Evolutionary conservation across 2,329 filamentous ascomycete genomes (phyloP).

Genomic region (Canariomyces notabilis): DNA sequence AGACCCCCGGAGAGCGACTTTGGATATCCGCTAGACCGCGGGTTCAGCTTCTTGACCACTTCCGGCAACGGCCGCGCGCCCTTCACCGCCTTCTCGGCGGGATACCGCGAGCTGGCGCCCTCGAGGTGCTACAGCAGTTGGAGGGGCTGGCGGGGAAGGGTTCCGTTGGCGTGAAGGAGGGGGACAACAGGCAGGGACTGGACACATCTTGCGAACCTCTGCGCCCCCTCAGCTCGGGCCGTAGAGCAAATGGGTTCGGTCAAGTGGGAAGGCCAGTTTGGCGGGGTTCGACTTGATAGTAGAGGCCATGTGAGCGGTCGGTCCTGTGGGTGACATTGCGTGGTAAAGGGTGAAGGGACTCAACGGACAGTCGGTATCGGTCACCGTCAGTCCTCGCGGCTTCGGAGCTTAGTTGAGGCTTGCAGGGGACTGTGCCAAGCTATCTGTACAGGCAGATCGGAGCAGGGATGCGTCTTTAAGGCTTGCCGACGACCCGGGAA

Average conservation of each 20-base stretch:
- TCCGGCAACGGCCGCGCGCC: neutral
- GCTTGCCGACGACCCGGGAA: neutral
- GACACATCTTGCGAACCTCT: neutral
- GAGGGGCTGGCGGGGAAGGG: conserved; percentile 7
- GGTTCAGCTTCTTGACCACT: neutral
- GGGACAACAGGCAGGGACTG: conserved; percentile 2
- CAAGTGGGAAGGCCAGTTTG: neutral
- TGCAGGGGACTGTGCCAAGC: neutral
- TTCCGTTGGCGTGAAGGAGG: conserved; percentile 3
- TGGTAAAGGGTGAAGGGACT: no score
- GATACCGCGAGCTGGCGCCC: neutral
- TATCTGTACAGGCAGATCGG: neutral
- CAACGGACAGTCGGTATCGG: no score
- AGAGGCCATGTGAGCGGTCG: neutral
- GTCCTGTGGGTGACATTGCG: neutral
- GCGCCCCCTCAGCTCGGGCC: neutral
- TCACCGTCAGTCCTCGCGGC: no score
- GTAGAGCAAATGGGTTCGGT: neutral
- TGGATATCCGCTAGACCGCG: neutral
- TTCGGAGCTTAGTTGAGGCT: no score
- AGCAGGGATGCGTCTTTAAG: neutral
- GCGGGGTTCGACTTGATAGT: no score
- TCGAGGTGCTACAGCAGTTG: conserved; percentile 2
- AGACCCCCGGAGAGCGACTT: neutral
- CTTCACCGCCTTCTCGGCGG: conserved; percentile 6